Conservation (phyloP, 1,284 basidiomycete genomes). For the Ustanciosporium gigantosporum region DNA sequence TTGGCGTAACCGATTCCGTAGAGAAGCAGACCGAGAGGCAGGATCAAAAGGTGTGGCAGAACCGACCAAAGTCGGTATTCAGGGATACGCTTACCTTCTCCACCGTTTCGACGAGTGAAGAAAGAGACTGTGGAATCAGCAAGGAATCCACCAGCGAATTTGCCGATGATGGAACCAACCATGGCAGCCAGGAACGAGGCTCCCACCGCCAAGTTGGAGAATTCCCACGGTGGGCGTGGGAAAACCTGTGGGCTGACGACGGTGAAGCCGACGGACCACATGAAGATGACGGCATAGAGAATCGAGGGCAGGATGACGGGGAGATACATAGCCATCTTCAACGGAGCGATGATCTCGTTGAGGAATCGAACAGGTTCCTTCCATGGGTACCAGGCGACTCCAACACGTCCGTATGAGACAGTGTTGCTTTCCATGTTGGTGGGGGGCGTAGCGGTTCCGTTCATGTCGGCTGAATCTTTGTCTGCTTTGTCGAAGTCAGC, state of each 20-base stretch:
- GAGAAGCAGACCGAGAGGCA: conserved; percentile 55
- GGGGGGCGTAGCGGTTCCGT: conserved; percentile 18
- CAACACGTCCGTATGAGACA: conserved; percentile 33
- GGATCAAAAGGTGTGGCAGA: conserved; percentile 49
- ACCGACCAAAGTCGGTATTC: conserved; percentile 61
- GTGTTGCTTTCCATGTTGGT: conserved; percentile 6
- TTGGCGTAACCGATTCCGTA: conserved; percentile 54
- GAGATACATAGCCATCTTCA: conserved; percentile 41
- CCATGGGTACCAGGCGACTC: conserved; percentile 60
- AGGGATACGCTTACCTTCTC: conserved; percentile 49
- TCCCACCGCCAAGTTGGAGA: conserved; percentile 54
- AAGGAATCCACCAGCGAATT: conserved; percentile 58
- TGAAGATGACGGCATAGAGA: conserved; percentile 60
- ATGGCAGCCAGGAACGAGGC: conserved; percentile 58
- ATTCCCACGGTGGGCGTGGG: conserved; percentile 57
- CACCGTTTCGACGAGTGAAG: conserved; percentile 42
- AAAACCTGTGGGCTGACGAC: conserved; percentile 58
- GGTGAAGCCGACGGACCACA: conserved; percentile 60
- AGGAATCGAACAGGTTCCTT: conserved; percentile 53
- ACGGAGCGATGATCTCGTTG: conserved; percentile 43
- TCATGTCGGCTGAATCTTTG: conserved; percentile 17
- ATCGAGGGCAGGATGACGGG: conserved; percentile 48
- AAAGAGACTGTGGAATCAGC: conserved; percentile 55
- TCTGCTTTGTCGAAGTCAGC: conserved; percentile 8
- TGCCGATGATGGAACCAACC: conserved; percentile 59